These are phyloP conservation scores for Botrytis porri DNA, from an alignment of 2,329 filamentous ascomycete genomes.

Conservation along the genomic window DNA sequence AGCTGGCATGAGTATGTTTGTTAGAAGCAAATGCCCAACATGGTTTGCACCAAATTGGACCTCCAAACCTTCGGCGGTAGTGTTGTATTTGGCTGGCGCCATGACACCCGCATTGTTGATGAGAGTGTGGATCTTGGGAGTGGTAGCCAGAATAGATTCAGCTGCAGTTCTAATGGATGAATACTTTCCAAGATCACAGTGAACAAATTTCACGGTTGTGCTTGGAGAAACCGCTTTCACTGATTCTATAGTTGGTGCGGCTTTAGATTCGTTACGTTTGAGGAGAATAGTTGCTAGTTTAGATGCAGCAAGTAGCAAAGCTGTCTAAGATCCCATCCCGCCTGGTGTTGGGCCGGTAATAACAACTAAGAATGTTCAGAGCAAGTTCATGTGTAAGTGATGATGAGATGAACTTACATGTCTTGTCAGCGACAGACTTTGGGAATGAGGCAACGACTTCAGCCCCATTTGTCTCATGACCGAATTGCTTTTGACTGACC, in stretches of 20 bases:
- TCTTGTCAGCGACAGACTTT: constrained; percentile 20
- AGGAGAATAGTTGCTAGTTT: constrained; percentile 23
- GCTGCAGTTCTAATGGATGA: constrained; percentile 43
- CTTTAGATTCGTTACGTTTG: constrained; percentile 17
- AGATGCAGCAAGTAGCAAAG: constrained; percentile 26
- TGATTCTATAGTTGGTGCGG: constrained; percentile 9
- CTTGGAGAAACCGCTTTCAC: constrained; percentile 18
- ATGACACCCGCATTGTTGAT: constrained; percentile 35
- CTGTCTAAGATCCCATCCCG: constrained; percentile 20
- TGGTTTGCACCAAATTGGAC: constrained; percentile 52
- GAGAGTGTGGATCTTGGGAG: constrained; percentile 42
- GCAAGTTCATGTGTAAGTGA: not conserved
- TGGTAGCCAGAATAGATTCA: constrained; percentile 35
- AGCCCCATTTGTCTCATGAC: constrained; percentile 15
- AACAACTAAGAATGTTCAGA: constrained; percentile 23
- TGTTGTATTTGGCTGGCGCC: constrained; percentile 15
- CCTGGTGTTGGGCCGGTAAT: constrained; percentile 21
- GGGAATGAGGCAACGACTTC: constrained; percentile 25
- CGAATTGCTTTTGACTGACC: not conserved
- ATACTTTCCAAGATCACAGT: constrained; percentile 41
- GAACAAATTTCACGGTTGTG: constrained; percentile 14
- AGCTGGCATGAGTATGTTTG: constrained; percentile 46
- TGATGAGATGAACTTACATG: constrained; percentile 14
- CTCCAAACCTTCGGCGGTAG: constrained; percentile 48
- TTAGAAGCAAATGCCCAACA: constrained; percentile 52